A percentile compares a stretch with the other conserved stretches of the same genome.
phyloP scores from a whole-genome alignment of 148 eudicot species.

The Limonium bicolor region DNA sequence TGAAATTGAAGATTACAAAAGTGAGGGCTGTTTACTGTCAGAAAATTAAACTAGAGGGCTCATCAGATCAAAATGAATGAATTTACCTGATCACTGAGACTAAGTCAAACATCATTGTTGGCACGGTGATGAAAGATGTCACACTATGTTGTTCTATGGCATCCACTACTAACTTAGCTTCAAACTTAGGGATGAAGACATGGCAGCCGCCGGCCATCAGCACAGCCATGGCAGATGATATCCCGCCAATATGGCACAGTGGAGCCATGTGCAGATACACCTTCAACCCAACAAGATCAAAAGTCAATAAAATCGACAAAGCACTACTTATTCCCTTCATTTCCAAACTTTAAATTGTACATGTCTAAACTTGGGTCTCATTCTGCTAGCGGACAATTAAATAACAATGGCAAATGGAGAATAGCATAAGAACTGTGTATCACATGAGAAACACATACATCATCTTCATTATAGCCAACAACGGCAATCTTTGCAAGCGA shows the following conservation, averaged over 20 bases:
- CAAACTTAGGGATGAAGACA: conserved; percentile 76
- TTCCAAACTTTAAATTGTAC: too few relatives aligned
- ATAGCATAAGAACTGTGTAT: too few relatives aligned
- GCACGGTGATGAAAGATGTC: conserved; percentile 78
- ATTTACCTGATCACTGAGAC: conserved; percentile 45
- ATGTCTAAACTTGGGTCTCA: too few relatives aligned
- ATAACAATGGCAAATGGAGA: too few relatives aligned
- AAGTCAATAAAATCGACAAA: background rate
- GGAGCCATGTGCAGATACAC: conserved; percentile 89
- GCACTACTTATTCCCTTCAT: background rate
- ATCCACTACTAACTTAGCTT: conserved; percentile 41
- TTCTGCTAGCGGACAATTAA: too few relatives aligned
- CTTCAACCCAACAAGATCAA: too few relatives aligned
- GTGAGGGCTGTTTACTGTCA: too few relatives aligned
- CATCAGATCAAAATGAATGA: too few relatives aligned
- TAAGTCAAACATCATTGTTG: conserved; percentile 77
- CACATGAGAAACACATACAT: conserved; percentile 40
- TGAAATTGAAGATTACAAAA: too few relatives aligned
- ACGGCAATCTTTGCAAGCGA: conserved; percentile 75
- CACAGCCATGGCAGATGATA: conserved; percentile 85
- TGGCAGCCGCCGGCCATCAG: conserved; percentile 90
- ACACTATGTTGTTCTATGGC: conserved; percentile 43
- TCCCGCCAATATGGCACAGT: conserved; percentile 89
- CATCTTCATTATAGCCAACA: conserved; percentile 62
- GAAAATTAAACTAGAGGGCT: too few relatives aligned